Conservation (phyloP, 2,329 filamentous ascomycete species). For the Calonectria pteridis region DNA sequence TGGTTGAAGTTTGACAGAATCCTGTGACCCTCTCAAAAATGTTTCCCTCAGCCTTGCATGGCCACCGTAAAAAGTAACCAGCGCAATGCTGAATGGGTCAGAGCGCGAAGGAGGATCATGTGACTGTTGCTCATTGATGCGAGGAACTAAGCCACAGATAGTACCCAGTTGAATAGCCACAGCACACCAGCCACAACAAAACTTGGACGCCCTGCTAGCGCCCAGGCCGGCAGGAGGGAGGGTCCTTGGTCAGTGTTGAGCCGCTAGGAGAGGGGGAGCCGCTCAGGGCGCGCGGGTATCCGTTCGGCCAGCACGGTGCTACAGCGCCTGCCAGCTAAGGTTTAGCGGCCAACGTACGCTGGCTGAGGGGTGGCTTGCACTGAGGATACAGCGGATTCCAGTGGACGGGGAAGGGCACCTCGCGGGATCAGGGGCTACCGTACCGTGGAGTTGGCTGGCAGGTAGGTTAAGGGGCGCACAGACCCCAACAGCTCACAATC, state of each 20-base stretch:
- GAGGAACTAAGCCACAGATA: constrained; percentile 9
- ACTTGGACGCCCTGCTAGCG: constrained; percentile 4
- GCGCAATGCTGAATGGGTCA: constrained; percentile 30
- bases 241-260: constrained; percentile 28
- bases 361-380: not conserved
- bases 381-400: constrained; percentile 17
- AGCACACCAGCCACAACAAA: not conserved
- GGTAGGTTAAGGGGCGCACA: constrained; percentile 37
- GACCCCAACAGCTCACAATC: constrained; percentile 41
- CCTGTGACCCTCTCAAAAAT: constrained; percentile 39
- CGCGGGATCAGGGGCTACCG: not conserved
- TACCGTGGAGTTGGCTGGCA: constrained; percentile 1
- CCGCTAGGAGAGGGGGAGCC: constrained; percentile 38
- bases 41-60: constrained; percentile 47
- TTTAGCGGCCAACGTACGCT: constrained; percentile 7
- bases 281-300: constrained; percentile 32
- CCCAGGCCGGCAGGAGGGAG: not conserved
- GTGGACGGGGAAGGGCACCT: not conserved
- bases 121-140: constrained; percentile 26
- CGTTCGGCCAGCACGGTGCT: constrained; percentile 17
- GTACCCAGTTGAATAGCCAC: not conserved
- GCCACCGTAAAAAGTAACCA: constrained; percentile 31
- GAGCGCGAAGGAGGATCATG: constrained; percentile 35
- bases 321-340: constrained; percentile 17
- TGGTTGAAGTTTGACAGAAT: constrained; percentile 23